Base-by-base conservation (phyloP, 768 basidiomycete genomes). In the Agrocybe chaxingu region DNA sequence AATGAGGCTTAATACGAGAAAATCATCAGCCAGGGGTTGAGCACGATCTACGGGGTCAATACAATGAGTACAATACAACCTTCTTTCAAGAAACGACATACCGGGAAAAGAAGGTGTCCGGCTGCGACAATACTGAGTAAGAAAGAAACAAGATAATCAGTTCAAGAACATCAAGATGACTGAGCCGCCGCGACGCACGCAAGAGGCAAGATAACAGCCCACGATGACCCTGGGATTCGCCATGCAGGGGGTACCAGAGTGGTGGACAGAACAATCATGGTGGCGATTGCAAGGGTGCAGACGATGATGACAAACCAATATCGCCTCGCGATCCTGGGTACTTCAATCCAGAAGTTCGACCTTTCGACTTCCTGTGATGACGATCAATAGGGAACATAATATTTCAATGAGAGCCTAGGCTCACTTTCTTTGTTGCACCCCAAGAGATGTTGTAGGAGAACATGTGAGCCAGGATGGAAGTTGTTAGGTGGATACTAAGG, bases 11-110 rank as follows among this genome's bases (percentile, higher is more conserved):
- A 80, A 51, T 76, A 79, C 3, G 83, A 85, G 68, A 92, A 92
- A 40, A 91, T 87, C 86, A 91, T 89, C 47, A 92, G 70, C 86
- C 87, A 90, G 0, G 90, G 92, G 58, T 94, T 94, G 37, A 94
- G 78, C 13, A 92, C 82, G 48, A 95, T 86, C 77, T 87, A 54
- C 8, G 37, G 30, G 35, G 32, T 18, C 29, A 11, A 29, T 29
- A 42, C 42, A 56, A 51, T 18, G n/a, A 47, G 38, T 19, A 6
- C 47, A 7, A 12, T 44, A 18, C 16, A n/a, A 31, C 37, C 11
- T 12, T 16, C 32, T 19, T 31, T 30, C 39, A 13, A 37, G 48
- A 46, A 44, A 52, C 9, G 16, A 74, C 82, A 59, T 61, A 87
- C 85, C 8, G 92, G 92, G 69, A 84, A 89, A 12, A 90, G 65